Evolutionary conservation across 2,329 filamentous ascomycete genomes (phyloP), one percentile per base, ranked within the genome.

Genomic region (Alternaria atra): DNA sequence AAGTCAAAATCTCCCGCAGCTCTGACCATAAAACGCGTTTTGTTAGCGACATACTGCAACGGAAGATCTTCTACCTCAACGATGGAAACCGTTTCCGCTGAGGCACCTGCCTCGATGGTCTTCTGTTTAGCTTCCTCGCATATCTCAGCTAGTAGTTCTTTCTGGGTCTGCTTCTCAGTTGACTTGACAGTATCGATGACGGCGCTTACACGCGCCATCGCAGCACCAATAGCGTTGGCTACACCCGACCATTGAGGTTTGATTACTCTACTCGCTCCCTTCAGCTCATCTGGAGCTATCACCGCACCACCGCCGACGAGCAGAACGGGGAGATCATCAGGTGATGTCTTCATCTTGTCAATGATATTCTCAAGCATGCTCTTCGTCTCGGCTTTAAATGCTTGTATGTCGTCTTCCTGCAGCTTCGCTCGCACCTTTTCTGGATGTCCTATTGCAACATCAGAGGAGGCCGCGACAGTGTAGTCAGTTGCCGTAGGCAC

Each of bases 211-310:
- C 85, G 79, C 1, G 87, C 86, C 58, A 87, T 88, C 1, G 88
- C 87, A 8, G 87, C 88, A 2, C 88, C 88, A 9, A 90, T 87
- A 0, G 88, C 88, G 68, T 90, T 90, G 8, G 88, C 88, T 2
- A 90, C 86, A 3, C 83, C 83, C 2, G 86, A 84, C 79, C 83
- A 88, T 40, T 82, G 77, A 0, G 86, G 86, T 63, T 85, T 87
- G 44, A 88, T 74, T 1, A 89, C 84, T 32, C 77, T 80, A 60
- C 84, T 86, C 8, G 86, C 87, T 1, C 87, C 87, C 32, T 79
- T 77, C 0, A 90, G 77, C n/a, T 81, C 73, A 35, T 85, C 80
- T 0, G 86, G 87, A 0, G 85, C 84, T 43, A 90, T 82, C 9
- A 89, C 79, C 1, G 87, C 86, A 5, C 88, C 88, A 0, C 88